phyloP scores from a whole-genome alignment of 2,329 filamentous ascomycete species.

The Pyricularia sp. region DNA sequence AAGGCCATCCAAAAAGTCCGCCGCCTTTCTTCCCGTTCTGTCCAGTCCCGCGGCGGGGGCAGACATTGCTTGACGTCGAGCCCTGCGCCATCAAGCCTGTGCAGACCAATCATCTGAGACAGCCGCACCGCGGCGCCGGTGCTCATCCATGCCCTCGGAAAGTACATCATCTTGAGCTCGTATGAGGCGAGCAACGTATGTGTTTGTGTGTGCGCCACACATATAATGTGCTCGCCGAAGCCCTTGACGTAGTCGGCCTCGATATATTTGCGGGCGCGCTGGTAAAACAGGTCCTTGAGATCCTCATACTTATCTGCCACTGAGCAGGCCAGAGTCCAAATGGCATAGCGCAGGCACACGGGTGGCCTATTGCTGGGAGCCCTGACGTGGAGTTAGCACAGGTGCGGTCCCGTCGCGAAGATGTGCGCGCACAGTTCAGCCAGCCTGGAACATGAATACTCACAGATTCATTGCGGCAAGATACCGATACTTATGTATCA shows the following conservation, averaged over 20 bases:
- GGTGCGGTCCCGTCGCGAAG: background rate
- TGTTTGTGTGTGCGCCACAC: conserved; percentile 75
- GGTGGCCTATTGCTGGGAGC: conserved; percentile 80
- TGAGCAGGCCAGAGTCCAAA: conserved; percentile 91
- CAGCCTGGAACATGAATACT: conserved; percentile 14
- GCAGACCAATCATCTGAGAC: conserved; percentile 85
- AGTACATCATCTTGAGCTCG: conserved; percentile 97
- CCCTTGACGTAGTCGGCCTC: conserved; percentile 87
- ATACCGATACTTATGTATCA: conserved; percentile 85
- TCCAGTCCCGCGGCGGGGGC: conserved; percentile 82
- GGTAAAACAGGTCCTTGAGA: conserved; percentile 83
- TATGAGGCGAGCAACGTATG: conserved; percentile 74
- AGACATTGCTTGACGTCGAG: conserved; percentile 91
- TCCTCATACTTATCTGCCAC: conserved; percentile 72
- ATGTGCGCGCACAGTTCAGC: background rate
- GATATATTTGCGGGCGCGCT: conserved; percentile 79
- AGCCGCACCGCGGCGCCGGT: conserved; percentile 74
- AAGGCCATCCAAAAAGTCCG: conserved; percentile 95
- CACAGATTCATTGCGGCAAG: conserved; percentile 78
- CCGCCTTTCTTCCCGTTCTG: conserved; percentile 81
- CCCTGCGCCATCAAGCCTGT: conserved; percentile 72
- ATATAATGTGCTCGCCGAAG: conserved; percentile 82
- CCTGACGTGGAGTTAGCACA: conserved; percentile 23
- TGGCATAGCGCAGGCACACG: conserved; percentile 81
- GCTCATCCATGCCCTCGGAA: conserved; percentile 91